Evolutionary conservation across 176 grass and related monocot species (phyloP), one percentile per base, ranked within the genome.

Genomic region (Zoysia japonica): DNA sequence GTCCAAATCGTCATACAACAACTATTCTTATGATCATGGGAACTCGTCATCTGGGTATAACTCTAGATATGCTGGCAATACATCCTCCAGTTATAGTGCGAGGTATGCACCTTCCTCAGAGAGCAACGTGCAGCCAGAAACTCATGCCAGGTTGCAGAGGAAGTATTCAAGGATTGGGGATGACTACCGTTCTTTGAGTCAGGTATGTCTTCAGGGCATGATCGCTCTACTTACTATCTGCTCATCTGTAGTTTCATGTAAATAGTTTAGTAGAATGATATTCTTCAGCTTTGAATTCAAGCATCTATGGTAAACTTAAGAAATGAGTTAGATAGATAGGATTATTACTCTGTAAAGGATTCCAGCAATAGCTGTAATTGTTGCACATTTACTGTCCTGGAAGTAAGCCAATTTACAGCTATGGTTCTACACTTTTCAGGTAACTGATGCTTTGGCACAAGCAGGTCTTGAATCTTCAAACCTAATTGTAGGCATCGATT

Each of bases 401-500:
- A 76, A 71, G 35, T 69, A 56, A 2, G 61, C 12, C 16, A 55
- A 59, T 62, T 60, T 35, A 76, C 51, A 63, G 48, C 37, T 72
- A 77, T 78, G 28, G 55, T 44, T 82, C 43, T 85, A 5, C 68
- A 70, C 72, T 53, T 19, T 79, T 71, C 79, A 97, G 93, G 93
- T 97, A 13, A 97, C 93, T 76, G 93, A 97, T 48, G 93, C 93
- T 82, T 81, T 97, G 74, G 80, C 90, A 48, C 85, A 97, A 42
- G 93, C 93, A 41, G 93, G 93, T 17, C 93, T 97, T 81, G 93
- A 97, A 90, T 97, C 93, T 70, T 97, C 93, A 56, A 97, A 97
- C 80, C 87, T 97, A 67, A 97, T 97, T 73, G 93, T 97, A 78
- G 93, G 93, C 39, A 93, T 97, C 61, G 93, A 97, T 85, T 97